Evolutionary conservation across 2,329 filamentous ascomycete species (phyloP), one percentile per base, ranked within the genome.

Genomic region (Westerdykella sp.): DNA sequence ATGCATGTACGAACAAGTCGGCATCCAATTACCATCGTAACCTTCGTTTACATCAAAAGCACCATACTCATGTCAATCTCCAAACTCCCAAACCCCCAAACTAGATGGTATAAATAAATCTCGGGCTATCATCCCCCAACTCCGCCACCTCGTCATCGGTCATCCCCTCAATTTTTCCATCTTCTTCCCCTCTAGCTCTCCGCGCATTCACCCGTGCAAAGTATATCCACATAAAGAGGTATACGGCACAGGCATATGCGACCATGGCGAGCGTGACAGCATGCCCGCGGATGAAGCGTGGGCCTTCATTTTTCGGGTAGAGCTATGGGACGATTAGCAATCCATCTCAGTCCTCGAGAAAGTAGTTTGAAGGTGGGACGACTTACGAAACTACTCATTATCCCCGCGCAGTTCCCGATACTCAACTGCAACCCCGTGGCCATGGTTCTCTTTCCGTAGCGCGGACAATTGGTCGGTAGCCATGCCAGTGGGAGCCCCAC

Each of bases 381-480:
- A 67, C 70, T 59, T 61, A 85, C 79, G 54, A 87, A 88, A 0
- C 83, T 79, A 3, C 82, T 77, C 80, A 87, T 83, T 50, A 89
- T 83, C 2, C 85, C 85, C 10, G 80, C 77, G 13, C 74, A 72
- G 50, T 89, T 89, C 2, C 84, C 84, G 41, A 83, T 75, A 0
- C 79, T 85, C 30, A 88, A 69, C 60, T 88, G 84, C 59, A 88
- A 60, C 0, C 83, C 85, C 1, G 79, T 85, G 0, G 82, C 83
- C 0, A 83, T 84, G 0, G 84, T 84, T 25, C 85, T 73, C 63
- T 89, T 90, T 9, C 84, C 85, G 51, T 88, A 90, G 6, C 85
- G 73, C 1, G 86, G 85, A 13, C 77, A 75, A 46, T 88, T 89
- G 14, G 77, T 81, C 0, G 83, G 77, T 32, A 83, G 49, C 78